Conservation (phyloP, 106 monocot genomes). For the Triglochin maritima region DNA sequence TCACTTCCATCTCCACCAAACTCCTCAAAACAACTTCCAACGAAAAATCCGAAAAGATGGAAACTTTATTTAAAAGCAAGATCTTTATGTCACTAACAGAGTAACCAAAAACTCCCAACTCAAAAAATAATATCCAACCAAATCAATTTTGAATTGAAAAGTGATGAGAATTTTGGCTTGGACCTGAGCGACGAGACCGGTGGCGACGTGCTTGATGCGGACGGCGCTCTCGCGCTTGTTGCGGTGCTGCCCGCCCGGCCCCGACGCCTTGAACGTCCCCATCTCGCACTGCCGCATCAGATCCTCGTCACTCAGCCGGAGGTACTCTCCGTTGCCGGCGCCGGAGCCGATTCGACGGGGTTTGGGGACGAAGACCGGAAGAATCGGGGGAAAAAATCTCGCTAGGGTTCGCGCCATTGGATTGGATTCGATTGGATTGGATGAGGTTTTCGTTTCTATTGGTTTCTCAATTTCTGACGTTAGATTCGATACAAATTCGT, state of each 20-base stretch:
- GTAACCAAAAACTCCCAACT: too few species aligned
- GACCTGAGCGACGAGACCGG: constrained; percentile 84
- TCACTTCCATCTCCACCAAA: too few species aligned
- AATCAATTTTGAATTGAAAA: not conserved
- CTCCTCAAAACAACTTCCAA: not conserved
- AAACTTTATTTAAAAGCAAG: too few species aligned
- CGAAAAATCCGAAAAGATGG: not conserved
- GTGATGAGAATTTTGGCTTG: not conserved
- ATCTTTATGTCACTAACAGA: not conserved
- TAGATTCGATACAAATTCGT: too few species aligned
- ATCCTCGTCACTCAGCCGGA: constrained; percentile 60
- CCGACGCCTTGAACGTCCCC: constrained; percentile 82
- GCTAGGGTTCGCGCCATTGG: too few species aligned
- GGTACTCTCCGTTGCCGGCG: constrained; percentile 23
- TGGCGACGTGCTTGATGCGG: constrained; percentile 73
- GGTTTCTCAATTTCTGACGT: too few species aligned
- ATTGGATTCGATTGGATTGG: too few species aligned
- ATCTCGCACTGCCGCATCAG: constrained; percentile 85
- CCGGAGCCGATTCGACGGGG: not conserved
- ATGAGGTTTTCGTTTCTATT: too few species aligned
- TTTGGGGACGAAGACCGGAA: too few species aligned
- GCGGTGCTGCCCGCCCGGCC: constrained; percentile 95
- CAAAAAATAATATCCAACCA: not conserved
- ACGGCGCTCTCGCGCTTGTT: constrained; percentile 98
- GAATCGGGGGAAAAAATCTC: too few species aligned